Evolutionary conservation across 345 rosid species (phyloP), one percentile per base, ranked within the genome.

Genomic region (Aquilaria malaccensis): DNA sequence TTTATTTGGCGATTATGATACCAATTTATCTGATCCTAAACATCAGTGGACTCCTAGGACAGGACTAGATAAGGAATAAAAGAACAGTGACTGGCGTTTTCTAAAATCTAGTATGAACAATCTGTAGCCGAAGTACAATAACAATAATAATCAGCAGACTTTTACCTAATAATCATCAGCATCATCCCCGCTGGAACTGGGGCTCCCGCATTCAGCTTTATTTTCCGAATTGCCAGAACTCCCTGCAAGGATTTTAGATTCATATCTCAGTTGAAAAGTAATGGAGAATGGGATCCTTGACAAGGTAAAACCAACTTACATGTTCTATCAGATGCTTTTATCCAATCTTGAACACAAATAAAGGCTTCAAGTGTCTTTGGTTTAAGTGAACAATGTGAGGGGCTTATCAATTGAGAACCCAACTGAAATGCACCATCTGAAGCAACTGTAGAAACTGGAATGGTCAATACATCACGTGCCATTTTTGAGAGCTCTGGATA

Each of bases 381-480:
- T 29, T 66, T 69, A 45, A 68, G 57, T 13, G 59, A 68, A 45
- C 64, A 52, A 22, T 54, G 67, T 57, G 13, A 50, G 1, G 70
- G 48, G 45, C 63, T 60, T 50, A 70, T 50, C 45, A 63, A 60
- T 60, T 10, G 67, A 37, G 58, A 30, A 13, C 51, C 61, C 43
- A 51, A 6, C 6, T 47, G 52, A 55, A 70, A 75, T 43, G 71
- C 58, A 10, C n/a, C 56, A 50, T 63, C 62, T 30, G 61, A 68
- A 63, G 61, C 59, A 45, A 59, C n/a, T 12, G 70, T 51, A 30
- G 64, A 75, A n/a, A 67, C 60, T 22, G 61, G 72, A 48, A 75
- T 56, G 30, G 70, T 64, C 37, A 62, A 71, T 49, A 63, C 60
- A 64, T 75, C 72, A 13, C 64, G 70, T 4, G 70, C 67, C 73